Base-by-base conservation (phyloP, 768 basidiomycete genomes). In the Coprinopsis marcescibilis region DNA sequence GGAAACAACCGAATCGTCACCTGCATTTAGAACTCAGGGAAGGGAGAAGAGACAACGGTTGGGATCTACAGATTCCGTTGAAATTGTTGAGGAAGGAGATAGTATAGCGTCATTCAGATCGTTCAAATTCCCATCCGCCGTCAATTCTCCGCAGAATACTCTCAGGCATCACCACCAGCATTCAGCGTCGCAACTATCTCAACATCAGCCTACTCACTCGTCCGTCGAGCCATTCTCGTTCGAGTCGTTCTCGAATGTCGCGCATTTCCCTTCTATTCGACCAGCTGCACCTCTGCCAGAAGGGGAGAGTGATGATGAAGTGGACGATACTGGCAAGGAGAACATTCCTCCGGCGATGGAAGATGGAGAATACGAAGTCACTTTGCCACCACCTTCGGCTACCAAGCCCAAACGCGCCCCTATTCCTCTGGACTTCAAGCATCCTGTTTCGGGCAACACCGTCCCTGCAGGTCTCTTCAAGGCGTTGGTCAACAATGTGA, bases 391-490 rank as follows among this genome's bases (percentile, higher is more conserved):
- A 19, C 42, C 44, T 7, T 43, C 48, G 6, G 52, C 56, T 7
- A 46, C 57, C 35, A 70, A 56, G 24, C 38, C 71, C 27, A 85
- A 79, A 60, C 83, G 85, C 35, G 78, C 86, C 4, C 89, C 86
- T 8, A 81, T 89, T 48, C 87, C 86, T 12, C 60, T 79, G 40
- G 87, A 90, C 61, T 92, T 89, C 69, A 75, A 70, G 48, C 71
- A 73, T 38, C 65, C 66, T 23, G 57, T 65, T 11, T 71, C 72
- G 7, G 79, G 36, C 17, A 89, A 87, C 55, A 91, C 85, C 4
- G 83, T 90, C 7, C 89, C 89, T 15, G 89, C 89, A 26, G 87
- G 87, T 2, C 58, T 91, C 46, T 92, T 92, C 76, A 90, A 90
- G 66, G 85, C 86, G 10, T 70, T 89, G 41, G 80, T 49, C 6